Evolutionary conservation across 2,329 filamentous ascomycete species (phyloP).

Genomic region (Cryphonectria nitschkei): DNA sequence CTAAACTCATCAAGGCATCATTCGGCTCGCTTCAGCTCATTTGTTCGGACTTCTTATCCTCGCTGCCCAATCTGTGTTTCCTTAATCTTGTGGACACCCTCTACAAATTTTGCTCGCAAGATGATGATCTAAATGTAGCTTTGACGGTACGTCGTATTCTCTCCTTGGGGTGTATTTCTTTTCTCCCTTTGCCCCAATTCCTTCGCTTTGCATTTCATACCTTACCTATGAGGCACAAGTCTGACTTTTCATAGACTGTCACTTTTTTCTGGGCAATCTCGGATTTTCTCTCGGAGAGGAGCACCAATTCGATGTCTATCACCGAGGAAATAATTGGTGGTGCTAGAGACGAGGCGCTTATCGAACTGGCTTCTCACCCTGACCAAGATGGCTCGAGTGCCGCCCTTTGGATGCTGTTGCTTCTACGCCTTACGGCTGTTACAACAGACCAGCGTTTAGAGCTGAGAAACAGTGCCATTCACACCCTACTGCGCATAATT

Average conservation of each 20-base stretch:
- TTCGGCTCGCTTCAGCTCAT: constrained; percentile 91
- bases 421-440: constrained; percentile 72
- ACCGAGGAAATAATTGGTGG: constrained; percentile 59
- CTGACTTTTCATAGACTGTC: constrained; percentile 57
- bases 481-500: constrained; percentile 88
- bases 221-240: too few species aligned
- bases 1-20: constrained; percentile 79
- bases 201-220: constrained; percentile 33
- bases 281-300: constrained; percentile 74
- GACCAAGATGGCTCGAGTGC: constrained; percentile 66
- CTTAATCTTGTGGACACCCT: constrained; percentile 83
- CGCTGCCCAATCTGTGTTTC: constrained; percentile 72
- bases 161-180: neutral
- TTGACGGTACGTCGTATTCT: constrained; percentile 69
- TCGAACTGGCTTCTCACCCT: constrained; percentile 61
- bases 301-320: constrained; percentile 59
- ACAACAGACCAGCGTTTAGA: constrained; percentile 74
- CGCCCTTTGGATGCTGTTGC: constrained; percentile 77
- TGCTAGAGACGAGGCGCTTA: constrained; percentile 59
- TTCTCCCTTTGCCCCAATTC: constrained; percentile 39
- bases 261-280: constrained; percentile 97
- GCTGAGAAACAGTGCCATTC: constrained; percentile 82
- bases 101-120: constrained; percentile 85
- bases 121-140: constrained; percentile 92
- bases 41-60: constrained; percentile 88